Conservation (phyloP, 106 monocot genomes). For the Phalaenopsis aphrodite region DNA sequence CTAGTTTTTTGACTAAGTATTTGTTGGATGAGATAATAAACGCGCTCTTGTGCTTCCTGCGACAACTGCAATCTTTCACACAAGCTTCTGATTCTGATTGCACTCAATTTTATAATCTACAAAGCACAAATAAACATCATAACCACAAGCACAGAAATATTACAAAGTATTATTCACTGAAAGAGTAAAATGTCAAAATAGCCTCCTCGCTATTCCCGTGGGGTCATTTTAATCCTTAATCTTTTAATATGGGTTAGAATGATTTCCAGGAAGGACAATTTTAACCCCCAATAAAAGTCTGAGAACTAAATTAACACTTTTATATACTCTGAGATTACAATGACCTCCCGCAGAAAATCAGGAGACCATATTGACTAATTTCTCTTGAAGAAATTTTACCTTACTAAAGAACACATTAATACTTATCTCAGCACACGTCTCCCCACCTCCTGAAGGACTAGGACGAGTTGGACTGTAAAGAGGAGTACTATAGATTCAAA, state of each 20-base stretch:
- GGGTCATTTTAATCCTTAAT: no score
- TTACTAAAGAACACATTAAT: conserved; percentile 86
- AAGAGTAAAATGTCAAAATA: no score
- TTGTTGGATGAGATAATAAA: conserved; percentile 76
- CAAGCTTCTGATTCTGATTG: conserved; percentile 85
- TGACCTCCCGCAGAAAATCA: no score
- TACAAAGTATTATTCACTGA: not conserved
- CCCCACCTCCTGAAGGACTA: conserved; percentile 71
- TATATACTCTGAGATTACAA: no score
- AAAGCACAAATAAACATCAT: not conserved
- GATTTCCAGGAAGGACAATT: no score
- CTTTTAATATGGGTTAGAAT: no score
- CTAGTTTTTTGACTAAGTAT: conserved; percentile 63
- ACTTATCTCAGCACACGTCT: conserved; percentile 84
- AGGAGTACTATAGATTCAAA: not conserved
- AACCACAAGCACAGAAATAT: not conserved
- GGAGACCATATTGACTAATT: no score
- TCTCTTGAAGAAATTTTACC: conserved; percentile 21
- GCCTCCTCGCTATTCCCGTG: no score
- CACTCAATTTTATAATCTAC: conserved; percentile 72
- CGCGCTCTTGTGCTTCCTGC: conserved; percentile 58
- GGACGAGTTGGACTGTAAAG: conserved; percentile 78
- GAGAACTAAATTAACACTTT: no score
- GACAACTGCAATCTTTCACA: conserved; percentile 76
- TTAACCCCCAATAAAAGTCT: no score